Base-by-base conservation (phyloP, 1,284 basidiomycete genomes). In the Apiotrichum akiyoshidainum region DNA sequence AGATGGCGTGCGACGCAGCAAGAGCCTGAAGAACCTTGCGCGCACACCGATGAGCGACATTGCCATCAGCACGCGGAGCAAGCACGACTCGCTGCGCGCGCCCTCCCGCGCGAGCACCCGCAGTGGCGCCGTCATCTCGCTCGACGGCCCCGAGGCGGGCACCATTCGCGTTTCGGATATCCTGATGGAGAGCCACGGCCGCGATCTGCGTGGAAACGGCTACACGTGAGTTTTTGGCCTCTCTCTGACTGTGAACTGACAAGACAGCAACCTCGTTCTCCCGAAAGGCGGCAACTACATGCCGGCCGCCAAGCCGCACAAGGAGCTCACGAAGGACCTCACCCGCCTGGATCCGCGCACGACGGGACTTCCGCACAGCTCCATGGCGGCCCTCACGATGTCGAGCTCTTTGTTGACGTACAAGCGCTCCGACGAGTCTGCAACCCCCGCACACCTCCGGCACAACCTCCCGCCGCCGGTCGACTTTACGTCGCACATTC, bases 351-450 rank as follows among this genome's bases (percentile, higher is more conserved):
- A 92, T 75, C 79, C 90, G 46, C 86, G 88, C 5, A 81, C 83
- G 17, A 83, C 85, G 26, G 89, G 90, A 6, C 79, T 89, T 16
- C 89, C 89, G 2, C 87, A 90, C 70, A 86, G 85, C 13, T 89
- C 87, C 16, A 92, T 94, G 90, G 87, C 87, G 11, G 89, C 85
- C 46, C 84, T 92, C 57, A 88, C 90, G 59, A 62, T 72, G 13
- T 64, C 64, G 37, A 65, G 66, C 10, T 55, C 72, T 37, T 22
- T 55, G 59, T 9, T 55, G 21, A 64, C 37, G 31, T 50, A 52
- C 49, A 47, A 45, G 11, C 52, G 63, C 26, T 58, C 65, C 33
- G 33, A 57, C 44, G 52, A 54, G 16, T 57, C 65, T 3, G 66
- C 71, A 14, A 81, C 81, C 0, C 83, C 82, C 1, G 63, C 69